These are phyloP conservation scores for Pichia insulana DNA, from an alignment of 805 yeast genomes.

Conservation along the genomic window DNA sequence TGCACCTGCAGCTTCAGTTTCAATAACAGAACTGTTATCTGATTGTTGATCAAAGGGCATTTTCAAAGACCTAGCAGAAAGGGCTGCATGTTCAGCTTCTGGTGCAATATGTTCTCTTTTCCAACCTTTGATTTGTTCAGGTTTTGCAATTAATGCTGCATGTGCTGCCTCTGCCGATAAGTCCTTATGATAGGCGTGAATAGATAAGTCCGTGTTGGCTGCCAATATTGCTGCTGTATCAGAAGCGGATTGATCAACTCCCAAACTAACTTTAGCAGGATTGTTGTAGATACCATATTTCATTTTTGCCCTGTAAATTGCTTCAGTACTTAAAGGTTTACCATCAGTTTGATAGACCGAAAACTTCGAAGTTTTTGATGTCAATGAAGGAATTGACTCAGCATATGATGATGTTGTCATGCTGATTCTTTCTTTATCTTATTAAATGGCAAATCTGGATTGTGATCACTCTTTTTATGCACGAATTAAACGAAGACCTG, in stretches of 20 bases:
- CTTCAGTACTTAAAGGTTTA: conserved; percentile 64
- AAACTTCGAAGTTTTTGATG: conserved; percentile 24
- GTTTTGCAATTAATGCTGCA: conserved; percentile 47
- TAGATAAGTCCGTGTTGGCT: conserved; percentile 52
- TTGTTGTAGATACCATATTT: conserved; percentile 56
- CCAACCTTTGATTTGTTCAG: conserved; percentile 41
- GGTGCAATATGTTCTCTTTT: conserved; percentile 36
- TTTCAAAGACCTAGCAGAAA: conserved; percentile 27
- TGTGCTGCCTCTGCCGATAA: conserved; percentile 56
- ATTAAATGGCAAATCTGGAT: too few species aligned
- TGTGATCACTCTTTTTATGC: too few species aligned
- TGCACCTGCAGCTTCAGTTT: conserved; percentile 38
- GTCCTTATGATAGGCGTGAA: conserved; percentile 55
- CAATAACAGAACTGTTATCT: conserved; percentile 2
- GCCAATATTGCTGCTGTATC: conserved; percentile 76
- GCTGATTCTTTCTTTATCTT: not conserved
- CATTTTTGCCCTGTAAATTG: conserved; percentile 63
- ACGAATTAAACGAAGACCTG: too few species aligned
- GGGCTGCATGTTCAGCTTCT: conserved; percentile 39
- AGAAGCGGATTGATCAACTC: conserved; percentile 61
- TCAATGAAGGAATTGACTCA: conserved; percentile 23
- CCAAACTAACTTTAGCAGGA: conserved; percentile 44
- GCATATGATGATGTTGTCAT: conserved; percentile 22
- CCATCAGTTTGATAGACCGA: conserved; percentile 61
- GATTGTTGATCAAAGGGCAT: conserved; percentile 22